Percentiles rank a stretch among this genome's conserved stretches.
Evolutionary conservation across 441 rosid genomes (phyloP).

Genomic region (Pelargonium cotyledonis): DNA sequence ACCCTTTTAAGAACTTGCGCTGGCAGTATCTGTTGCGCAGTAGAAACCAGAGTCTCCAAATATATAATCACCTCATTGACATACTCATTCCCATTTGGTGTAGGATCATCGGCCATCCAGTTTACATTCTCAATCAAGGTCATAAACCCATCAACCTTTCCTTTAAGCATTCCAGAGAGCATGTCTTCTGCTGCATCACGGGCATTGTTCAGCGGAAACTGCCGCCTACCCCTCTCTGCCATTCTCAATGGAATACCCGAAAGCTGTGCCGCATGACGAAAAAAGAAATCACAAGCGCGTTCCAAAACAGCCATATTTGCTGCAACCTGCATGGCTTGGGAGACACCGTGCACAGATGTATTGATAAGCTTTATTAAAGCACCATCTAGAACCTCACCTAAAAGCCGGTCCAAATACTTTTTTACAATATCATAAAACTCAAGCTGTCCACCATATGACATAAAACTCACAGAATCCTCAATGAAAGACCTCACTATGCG

Average conservation of each 20-base stretch:
- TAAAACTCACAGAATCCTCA: conserved; percentile 90
- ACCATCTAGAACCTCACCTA: conserved; percentile 76
- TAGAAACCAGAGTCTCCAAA: conserved; percentile 84
- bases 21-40: conserved; percentile 91
- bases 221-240: conserved; percentile 90
- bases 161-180: conserved; percentile 82
- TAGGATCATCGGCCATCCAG: conserved; percentile 80
- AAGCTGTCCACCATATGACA: conserved; percentile 94
- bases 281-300: conserved; percentile 96
- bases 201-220: conserved; percentile 74
- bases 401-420: conserved; percentile 84
- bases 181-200: conserved; percentile 87
- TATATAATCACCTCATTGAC: conserved; percentile 87
- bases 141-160: conserved; percentile 87
- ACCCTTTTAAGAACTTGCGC: conserved; percentile 69
- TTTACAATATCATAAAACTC: conserved; percentile 84
- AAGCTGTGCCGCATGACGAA: conserved; percentile 90
- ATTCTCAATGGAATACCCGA: conserved; percentile 86
- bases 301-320: conserved; percentile 95
- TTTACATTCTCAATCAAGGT: conserved; percentile 81
- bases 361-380: conserved; percentile 69
- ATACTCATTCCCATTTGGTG: conserved; percentile 78
- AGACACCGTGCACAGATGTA: conserved; percentile 74
- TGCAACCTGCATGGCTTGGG: conserved; percentile 96
- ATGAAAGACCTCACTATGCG: conserved; percentile 90